Evolutionary conservation across 768 basidiomycete species (phyloP).

Genomic region (Leccinum longicurvipes): DNA sequence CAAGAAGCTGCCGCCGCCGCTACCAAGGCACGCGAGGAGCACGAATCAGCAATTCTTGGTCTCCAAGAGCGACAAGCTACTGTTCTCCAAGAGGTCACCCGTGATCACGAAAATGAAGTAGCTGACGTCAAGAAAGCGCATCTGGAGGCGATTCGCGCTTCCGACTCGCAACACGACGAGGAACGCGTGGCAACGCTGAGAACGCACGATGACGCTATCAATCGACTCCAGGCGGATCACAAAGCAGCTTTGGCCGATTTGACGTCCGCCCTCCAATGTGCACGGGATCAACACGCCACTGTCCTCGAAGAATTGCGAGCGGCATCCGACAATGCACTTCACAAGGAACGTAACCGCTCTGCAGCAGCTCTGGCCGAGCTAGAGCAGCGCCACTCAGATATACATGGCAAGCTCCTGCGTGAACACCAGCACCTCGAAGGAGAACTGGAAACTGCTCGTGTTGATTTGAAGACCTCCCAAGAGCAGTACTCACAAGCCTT

Average conservation of each 20-base stretch:
- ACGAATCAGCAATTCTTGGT: constrained; percentile 44
- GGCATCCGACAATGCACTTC: constrained; percentile 34
- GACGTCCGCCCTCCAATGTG: constrained; percentile 37
- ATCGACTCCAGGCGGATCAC: constrained; percentile 45
- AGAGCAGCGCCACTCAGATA: constrained; percentile 45
- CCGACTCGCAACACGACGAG: constrained; percentile 32
- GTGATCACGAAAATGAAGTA: constrained; percentile 55
- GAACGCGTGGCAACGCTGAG: constrained; percentile 35
- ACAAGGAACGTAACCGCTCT: constrained; percentile 48
- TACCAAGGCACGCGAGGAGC: constrained; percentile 40
- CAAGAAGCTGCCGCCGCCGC: constrained; percentile 40
- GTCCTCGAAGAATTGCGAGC: constrained; percentile 36
- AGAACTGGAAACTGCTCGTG: constrained; percentile 61
- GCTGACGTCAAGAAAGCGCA: constrained; percentile 48
- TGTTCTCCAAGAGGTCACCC: constrained; percentile 53
- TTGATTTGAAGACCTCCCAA: constrained; percentile 30
- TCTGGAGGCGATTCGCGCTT: constrained; percentile 34
- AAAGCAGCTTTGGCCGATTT: constrained; percentile 43
- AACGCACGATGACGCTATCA: constrained; percentile 42
- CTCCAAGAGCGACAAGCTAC: constrained; percentile 55
- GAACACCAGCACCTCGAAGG: constrained; percentile 37
- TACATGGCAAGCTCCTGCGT: constrained; percentile 39
- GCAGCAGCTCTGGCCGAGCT: constrained; percentile 47
- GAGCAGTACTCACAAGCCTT: constrained; percentile 17
- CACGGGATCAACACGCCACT: constrained; percentile 33